Percentiles rank a stretch among this genome's conserved stretches.
phyloP scores from a whole-genome alignment of 1,284 basidiomycete genomes.

The Leccinum cinnamomeum region DNA sequence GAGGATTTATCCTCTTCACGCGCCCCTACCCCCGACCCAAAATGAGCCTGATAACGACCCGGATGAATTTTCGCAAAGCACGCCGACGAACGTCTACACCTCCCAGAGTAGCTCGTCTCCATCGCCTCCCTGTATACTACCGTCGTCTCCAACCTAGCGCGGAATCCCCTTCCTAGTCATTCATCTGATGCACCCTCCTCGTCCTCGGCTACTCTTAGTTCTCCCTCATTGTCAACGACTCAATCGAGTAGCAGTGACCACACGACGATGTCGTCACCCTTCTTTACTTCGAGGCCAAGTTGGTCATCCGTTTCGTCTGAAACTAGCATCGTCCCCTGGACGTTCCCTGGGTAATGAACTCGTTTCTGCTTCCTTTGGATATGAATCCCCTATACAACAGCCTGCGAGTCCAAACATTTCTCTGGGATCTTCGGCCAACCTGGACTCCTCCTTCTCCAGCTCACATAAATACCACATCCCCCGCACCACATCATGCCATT shows the following conservation, averaged over 20 bases:
- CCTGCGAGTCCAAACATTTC: slow-evolving; percentile 31
- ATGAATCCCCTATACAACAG: slow-evolving; percentile 22
- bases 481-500: slow-evolving; percentile 60
- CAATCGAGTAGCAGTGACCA: slow-evolving; percentile 23
- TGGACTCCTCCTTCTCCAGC: slow-evolving; percentile 15
- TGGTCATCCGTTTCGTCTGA: slow-evolving; percentile 35
- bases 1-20: slow-evolving; percentile 14
- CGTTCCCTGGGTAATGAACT: slow-evolving; percentile 25
- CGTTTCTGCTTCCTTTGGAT: slow-evolving; percentile 8
- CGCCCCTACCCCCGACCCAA: slow-evolving; percentile 17
- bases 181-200: slow-evolving; percentile 13
- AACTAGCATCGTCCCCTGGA: slow-evolving; percentile 9
- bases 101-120: slow-evolving; percentile 12
- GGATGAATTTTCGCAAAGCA: slow-evolving; percentile 7
- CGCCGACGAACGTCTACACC: slow-evolving; percentile 10
- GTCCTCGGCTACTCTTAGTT: slow-evolving; percentile 11
- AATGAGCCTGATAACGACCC: slow-evolving; percentile 8
- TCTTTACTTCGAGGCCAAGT: slow-evolving; percentile 24
- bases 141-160: slow-evolving; percentile 25
- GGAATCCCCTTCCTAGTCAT: slow-evolving; percentile 8
- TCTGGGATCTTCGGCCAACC: slow-evolving; percentile 15
- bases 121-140: slow-evolving; percentile 28
- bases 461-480: slow-evolving; percentile 44
- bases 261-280: slow-evolving; percentile 9
- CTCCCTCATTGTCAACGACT: slow-evolving; percentile 21